Conservation (phyloP, 192 early-diverging fungal species). For the Coemansia guatemalensis region DNA sequence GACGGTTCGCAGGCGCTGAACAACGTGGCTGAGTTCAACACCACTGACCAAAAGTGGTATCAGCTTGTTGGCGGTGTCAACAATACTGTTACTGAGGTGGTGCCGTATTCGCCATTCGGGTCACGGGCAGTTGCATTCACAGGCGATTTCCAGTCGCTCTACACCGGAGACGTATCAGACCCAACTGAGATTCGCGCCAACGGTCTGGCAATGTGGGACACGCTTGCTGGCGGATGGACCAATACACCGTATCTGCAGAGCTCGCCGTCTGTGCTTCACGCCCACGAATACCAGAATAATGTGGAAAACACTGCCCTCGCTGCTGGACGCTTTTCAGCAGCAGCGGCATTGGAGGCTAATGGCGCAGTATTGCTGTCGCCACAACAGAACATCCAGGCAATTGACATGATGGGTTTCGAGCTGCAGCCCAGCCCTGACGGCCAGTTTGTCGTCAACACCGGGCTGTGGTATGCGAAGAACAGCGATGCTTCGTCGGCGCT, state of each 20-base stretch:
- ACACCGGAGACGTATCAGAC: not conserved
- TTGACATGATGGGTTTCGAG: slow-evolving; percentile 30
- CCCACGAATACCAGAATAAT: slow-evolving; percentile 16
- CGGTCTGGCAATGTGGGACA: slow-evolving; percentile 44
- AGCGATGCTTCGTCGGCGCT: slow-evolving; percentile 40
- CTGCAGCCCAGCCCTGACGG: slow-evolving; percentile 24
- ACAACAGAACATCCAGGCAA: slow-evolving; percentile 26
- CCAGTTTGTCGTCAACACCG: slow-evolving; percentile 51
- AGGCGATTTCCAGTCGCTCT: slow-evolving; percentile 30
- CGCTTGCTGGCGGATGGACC: slow-evolving; percentile 30
- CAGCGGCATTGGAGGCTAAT: slow-evolving; percentile 39
- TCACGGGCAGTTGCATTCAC: slow-evolving; percentile 24
- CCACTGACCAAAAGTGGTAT: slow-evolving; percentile 39
- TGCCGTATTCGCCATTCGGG: slow-evolving; percentile 47
- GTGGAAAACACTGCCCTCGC: slow-evolving; percentile 36
- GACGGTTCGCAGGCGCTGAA: slow-evolving; percentile 20
- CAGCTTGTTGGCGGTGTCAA: slow-evolving; percentile 50
- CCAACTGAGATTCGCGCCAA: slow-evolving; percentile 5
- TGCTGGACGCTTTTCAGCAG: slow-evolving; percentile 37
- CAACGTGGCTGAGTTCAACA: slow-evolving; percentile 49
- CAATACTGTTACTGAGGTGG: slow-evolving; percentile 51
- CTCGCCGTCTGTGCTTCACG: slow-evolving; percentile 29
- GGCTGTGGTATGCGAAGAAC: slow-evolving; percentile 55
- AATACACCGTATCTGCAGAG: slow-evolving; percentile 38
- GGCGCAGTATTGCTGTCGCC: slow-evolving; percentile 36